phyloP scores from a whole-genome alignment of 495 filamentous ascomycete species.

The Tuber magnatum region DNA sequence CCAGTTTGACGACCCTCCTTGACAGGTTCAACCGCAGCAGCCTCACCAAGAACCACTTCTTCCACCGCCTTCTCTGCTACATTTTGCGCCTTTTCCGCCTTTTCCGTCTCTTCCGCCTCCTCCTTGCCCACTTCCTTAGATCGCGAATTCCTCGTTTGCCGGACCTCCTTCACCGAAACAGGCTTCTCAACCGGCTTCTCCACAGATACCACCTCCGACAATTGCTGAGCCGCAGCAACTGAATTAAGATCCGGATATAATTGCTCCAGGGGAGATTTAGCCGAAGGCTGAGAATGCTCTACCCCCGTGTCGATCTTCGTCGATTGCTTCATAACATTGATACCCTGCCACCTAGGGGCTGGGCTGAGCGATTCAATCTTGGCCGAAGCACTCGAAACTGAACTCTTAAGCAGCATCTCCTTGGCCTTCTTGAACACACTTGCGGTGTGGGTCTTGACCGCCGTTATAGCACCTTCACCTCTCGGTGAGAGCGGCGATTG shows the following conservation, averaged over 20 bases:
- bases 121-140: conserved; percentile 20
- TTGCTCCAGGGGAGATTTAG: conserved; percentile 24
- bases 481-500: conserved; percentile 17
- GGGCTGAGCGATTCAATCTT: conserved; percentile 43
- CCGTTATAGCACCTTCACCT: conserved; percentile 31
- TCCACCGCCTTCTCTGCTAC: conserved; percentile 51
- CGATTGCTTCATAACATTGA: conserved; percentile 26
- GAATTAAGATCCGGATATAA: conserved; percentile 34
- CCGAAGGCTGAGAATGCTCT: neutral
- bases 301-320: conserved; percentile 8
- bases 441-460: conserved; percentile 39
- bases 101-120: conserved; percentile 18
- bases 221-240: conserved; percentile 46
- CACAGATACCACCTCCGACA: conserved; percentile 50
- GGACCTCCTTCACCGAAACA: conserved; percentile 8
- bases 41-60: neutral
- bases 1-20: conserved; percentile 18
- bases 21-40: conserved; percentile 5
- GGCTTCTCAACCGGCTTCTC: conserved; percentile 33
- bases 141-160: conserved; percentile 22
- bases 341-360: conserved; percentile 47
- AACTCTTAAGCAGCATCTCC: conserved; percentile 53
- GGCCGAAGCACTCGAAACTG: conserved; percentile 43
- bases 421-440: conserved; percentile 38
- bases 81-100: conserved; percentile 8